These are phyloP conservation scores for Rhizophagus sp. DNA, from an alignment of 192 early-diverging fungal species.

Conservation along the genomic window DNA sequence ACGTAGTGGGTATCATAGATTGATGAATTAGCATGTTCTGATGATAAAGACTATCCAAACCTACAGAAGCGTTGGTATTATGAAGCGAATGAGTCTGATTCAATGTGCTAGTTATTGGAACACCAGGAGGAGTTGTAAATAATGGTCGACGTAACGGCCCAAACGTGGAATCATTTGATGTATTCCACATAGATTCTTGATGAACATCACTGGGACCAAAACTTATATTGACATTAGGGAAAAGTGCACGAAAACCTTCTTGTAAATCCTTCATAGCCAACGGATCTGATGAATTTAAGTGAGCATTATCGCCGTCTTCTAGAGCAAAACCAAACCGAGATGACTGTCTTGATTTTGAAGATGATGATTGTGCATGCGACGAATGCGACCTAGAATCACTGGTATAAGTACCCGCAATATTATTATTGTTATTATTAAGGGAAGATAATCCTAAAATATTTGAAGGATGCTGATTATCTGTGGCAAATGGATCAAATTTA, in stretches of 20 bases:
- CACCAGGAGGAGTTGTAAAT: constrained; percentile 29
- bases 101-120: constrained; percentile 20
- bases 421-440: neutral
- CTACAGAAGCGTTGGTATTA: neutral
- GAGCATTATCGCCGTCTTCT: constrained; percentile 33
- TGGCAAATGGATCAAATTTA: constrained; percentile 35
- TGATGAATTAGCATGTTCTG: constrained; percentile 33
- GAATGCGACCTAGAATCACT: neutral
- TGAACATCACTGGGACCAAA: constrained; percentile 42
- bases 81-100: constrained; percentile 24
- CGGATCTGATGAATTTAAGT: constrained; percentile 28
- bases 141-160: constrained; percentile 22
- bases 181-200: constrained; percentile 22
- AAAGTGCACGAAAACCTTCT: constrained; percentile 55
- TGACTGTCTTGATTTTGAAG: constrained; percentile 40
- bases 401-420: constrained; percentile 28
- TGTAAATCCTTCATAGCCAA: constrained; percentile 50
- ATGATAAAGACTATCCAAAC: constrained; percentile 26
- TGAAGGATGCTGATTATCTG: constrained; percentile 29
- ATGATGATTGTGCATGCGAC: neutral
- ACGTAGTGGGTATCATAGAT: neutral
- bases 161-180: constrained; percentile 34
- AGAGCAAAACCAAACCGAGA: constrained; percentile 51
- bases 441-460: constrained; percentile 18
- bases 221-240: constrained; percentile 65